phyloP scores from a whole-genome alignment of 768 basidiomycete species.

The Jaapia argillacea region DNA sequence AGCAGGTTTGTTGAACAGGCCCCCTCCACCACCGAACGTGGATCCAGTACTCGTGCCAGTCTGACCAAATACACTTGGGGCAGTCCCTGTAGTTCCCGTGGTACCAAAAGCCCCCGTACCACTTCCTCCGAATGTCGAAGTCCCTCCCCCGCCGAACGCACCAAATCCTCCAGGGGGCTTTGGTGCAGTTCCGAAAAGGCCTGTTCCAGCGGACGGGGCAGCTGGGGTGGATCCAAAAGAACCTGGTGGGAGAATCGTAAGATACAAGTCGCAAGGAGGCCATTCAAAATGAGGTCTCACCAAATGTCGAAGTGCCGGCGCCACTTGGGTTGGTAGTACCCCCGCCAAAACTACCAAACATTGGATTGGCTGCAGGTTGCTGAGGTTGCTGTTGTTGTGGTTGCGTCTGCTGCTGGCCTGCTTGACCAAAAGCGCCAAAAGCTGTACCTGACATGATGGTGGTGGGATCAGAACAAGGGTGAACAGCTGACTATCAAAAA shows the following conservation, averaged over 20 bases:
- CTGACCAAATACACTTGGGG: conserved; percentile 20
- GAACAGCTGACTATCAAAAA: too few relatives aligned
- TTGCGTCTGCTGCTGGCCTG: conserved; percentile 27
- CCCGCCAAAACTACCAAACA: conserved; percentile 59
- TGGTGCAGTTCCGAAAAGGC: conserved; percentile 46
- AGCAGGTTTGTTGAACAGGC: conserved; percentile 41
- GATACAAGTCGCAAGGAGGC: conserved; percentile 5
- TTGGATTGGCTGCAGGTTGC: conserved; percentile 59
- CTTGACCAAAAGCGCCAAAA: conserved; percentile 45
- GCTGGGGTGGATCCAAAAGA: conserved; percentile 31
- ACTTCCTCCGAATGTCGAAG: conserved; percentile 36
- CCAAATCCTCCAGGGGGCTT: conserved; percentile 74
- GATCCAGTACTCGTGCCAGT: conserved; percentile 17
- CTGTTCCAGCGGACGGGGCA: conserved; percentile 23
- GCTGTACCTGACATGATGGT: conserved; percentile 11
- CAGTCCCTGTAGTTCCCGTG: conserved; percentile 16
- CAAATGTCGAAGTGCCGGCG: conserved; percentile 26
- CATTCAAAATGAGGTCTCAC: conserved; percentile 17
- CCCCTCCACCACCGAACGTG: conserved; percentile 35
- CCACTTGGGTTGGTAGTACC: conserved; percentile 17
- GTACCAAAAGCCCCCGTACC: conserved; percentile 10
- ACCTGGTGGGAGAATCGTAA: conserved; percentile 16
- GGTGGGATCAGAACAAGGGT: neutral
- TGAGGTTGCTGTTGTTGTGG: too few relatives aligned
- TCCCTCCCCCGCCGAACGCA: conserved; percentile 54